Evolutionary conservation across 2,329 filamentous ascomycete species (phyloP).

Genomic region (Capronia epimyces): DNA sequence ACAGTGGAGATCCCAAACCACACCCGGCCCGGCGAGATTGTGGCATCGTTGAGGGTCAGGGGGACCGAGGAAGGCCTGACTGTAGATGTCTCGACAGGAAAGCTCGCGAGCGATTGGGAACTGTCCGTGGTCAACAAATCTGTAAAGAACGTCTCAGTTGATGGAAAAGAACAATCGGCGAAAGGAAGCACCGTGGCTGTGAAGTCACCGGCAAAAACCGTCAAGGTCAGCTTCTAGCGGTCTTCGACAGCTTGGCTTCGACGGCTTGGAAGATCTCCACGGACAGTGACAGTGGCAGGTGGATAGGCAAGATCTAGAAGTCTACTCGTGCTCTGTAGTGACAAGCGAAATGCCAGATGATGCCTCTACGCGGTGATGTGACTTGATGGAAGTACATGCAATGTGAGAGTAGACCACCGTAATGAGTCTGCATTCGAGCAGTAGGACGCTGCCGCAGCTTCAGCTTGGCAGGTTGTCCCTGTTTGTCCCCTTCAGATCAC

Average conservation of each 20-base stretch:
- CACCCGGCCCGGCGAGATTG: neutral
- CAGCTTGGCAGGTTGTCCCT: neutral
- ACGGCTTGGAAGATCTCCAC: too few species aligned
- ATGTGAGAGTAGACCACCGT: too few species aligned
- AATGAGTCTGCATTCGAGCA: too few species aligned
- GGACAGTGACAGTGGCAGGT: too few species aligned
- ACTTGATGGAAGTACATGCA: too few species aligned
- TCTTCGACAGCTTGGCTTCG: neutral
- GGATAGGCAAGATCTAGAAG: too few species aligned
- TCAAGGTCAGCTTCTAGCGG: neutral
- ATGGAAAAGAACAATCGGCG: neutral
- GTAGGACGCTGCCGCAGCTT: too few species aligned
- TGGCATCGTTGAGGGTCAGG: neutral
- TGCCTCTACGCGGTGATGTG: too few species aligned
- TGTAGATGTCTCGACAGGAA: conserved; percentile 3
- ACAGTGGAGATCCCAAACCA: conserved; percentile 6
- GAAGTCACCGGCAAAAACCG: neutral
- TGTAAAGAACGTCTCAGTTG: neutral
- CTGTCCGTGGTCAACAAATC: neutral
- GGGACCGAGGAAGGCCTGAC: neutral
- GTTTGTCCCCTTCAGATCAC: neutral
- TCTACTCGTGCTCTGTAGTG: too few species aligned
- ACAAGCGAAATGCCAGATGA: too few species aligned
- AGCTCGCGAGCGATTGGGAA: conserved; percentile 1
- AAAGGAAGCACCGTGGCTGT: neutral